Evolutionary conservation across 805 yeast species (phyloP), one percentile per base, ranked within the genome.

Genomic region (Saccharomycopsis capsularis): DNA sequence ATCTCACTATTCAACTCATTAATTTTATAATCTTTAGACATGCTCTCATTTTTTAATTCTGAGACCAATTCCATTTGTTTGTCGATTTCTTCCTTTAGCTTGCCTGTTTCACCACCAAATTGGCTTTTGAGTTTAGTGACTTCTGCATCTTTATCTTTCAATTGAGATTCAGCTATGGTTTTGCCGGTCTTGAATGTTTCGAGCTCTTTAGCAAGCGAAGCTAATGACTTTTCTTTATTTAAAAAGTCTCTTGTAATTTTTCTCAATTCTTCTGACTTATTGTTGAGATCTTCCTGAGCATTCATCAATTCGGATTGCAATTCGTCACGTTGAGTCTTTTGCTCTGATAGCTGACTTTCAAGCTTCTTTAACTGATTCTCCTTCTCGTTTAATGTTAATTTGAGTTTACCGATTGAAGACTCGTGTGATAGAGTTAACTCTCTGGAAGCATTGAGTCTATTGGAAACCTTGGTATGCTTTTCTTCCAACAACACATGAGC

Each of bases 401-500:
- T 41, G 25, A 41, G 29, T 18, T 24, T 22, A 15, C 29, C 32
- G 2, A 40, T 15, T 29, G 23, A 15, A 11, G 3, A 6, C 13
- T 42, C 34, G 27, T 21, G 9, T 2, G 38, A 39, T 2, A 35
- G 44, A 18, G 32, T 13, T 23, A 38, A 7, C 21, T 29, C 35
- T 29, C 39, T 25, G 15, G 30, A 18, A 38, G 19, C 21, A 11
- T 15, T 13, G 19, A 38, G 4, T 7, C 21, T 22, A 13, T 40
- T 13, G 23, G 22, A 23, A 24, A 46, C 16, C n/a, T 44, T 46
- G 18, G 34, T 57, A 23, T 56, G 35, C 18, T 56, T 59, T 3
- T 44, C 46, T 34, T 64, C 55, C 41, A 59, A 53, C 3, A 51
- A 50, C 11, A 46, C 32, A 34, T 60, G 57, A 36, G 55, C 55